Base-by-base conservation (phyloP, 768 basidiomycete genomes). In the Paxillus ammoniavirescens region DNA sequence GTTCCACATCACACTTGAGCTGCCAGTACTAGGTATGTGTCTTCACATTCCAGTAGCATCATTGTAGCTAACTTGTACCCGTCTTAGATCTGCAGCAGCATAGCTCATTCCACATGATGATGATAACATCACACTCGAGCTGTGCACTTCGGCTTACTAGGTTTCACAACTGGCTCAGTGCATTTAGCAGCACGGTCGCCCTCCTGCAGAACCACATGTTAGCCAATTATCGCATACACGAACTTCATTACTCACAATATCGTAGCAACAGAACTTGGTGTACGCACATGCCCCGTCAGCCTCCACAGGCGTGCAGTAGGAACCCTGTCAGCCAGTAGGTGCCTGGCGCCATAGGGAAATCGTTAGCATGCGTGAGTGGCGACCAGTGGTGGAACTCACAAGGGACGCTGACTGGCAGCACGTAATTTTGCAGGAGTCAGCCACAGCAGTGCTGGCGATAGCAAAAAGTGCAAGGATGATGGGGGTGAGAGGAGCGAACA, bases 261-360 rank as follows among this genome's bases (percentile, higher is more conserved):
- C 2, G 12, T 43, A 35, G 30, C 56, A 58, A 14, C 56, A 58
- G 17, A 58, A 12, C 21, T 58, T 47, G n/a, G 23, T 52, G 33
- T 42, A 23, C 13, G 35, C 4, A 35, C 56, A 53, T 10, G 1
- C 5, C 5, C 5, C 30, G 3, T 35, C n/a, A 21, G 35, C 6
- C 36, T n/a, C 3, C 5, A 49, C 4, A 28, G 9, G 0, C 35
- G n/a, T 54, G n/a, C 57, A 59, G 18, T 2, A 2, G 6, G 18
- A 1, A 6, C 47, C 52, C 28, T 46, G 18, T 14, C 14, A 58
- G 26, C 57, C 47, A 8, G n/a, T 49, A 21, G 47, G 37, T 7
- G 31, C 8, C 57, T 58, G 31, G 8, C 10, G 3, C n/a, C 4
- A 17, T 17, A 7, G 5, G 12, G 12, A 35, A 28, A 7, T 42